Conservation (phyloP, 305 asterid species). For the Fraxinus albicans region DNA sequence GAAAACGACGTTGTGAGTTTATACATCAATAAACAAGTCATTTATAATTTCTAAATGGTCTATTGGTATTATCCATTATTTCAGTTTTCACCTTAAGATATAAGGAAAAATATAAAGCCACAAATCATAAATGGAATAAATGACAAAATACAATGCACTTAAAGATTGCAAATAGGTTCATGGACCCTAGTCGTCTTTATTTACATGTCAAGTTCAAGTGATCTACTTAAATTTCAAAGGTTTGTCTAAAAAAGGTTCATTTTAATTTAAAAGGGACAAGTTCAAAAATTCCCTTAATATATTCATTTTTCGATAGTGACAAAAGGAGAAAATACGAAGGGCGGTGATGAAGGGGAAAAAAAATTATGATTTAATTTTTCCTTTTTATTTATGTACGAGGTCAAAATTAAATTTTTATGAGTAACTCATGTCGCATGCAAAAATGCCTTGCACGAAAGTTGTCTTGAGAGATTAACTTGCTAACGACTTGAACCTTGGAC, state of each 20-base stretch:
- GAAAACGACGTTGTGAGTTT: too few relatives aligned
- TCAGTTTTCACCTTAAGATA: neutral
- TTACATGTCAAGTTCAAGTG: neutral
- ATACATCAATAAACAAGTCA: too few relatives aligned
- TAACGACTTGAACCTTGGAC: neutral
- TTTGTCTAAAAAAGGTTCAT: neutral
- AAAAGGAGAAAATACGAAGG: neutral
- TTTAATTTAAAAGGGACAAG: neutral
- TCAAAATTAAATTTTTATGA: neutral
- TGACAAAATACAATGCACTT: neutral
- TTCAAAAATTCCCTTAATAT: neutral
- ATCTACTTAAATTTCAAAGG: neutral
- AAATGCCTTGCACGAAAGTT: neutral
- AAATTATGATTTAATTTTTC: neutral
- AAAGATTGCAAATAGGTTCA: constrained; percentile 26
- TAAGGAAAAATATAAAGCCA: neutral
- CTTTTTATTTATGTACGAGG: neutral
- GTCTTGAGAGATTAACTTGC: neutral
- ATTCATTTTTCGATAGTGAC: neutral
- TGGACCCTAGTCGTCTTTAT: constrained; percentile 11
- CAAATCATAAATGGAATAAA: neutral
- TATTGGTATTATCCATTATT: neutral
- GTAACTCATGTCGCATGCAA: neutral
- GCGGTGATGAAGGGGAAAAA: neutral
- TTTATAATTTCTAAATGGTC: too few relatives aligned